These are phyloP conservation scores for Chaetomiaceae sp. DNA, from an alignment of 2,329 filamentous ascomycete genomes.

Conservation along the genomic window DNA sequence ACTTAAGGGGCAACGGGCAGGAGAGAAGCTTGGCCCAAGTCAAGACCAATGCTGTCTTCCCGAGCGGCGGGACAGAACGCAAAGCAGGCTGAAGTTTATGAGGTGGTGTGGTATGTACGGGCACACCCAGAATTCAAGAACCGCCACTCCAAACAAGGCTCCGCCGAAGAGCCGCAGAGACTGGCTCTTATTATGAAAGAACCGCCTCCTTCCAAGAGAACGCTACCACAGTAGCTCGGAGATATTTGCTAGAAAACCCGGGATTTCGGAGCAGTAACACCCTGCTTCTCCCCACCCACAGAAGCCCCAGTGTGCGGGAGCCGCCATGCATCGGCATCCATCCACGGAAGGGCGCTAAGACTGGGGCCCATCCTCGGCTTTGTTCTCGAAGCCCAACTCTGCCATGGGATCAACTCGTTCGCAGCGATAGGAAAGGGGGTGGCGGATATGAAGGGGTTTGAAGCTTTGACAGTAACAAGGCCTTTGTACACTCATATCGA, in stretches of 20 bases:
- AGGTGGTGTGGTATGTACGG: too few species aligned
- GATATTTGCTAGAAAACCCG: slow-evolving; percentile 3
- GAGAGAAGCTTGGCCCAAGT: too few species aligned
- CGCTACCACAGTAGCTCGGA: slow-evolving; percentile 1
- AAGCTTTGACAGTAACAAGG: too few species aligned
- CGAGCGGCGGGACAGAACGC: too few species aligned
- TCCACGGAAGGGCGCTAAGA: not conserved
- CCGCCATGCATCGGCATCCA: slow-evolving; percentile 6
- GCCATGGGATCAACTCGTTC: not conserved
- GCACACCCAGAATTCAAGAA: too few species aligned
- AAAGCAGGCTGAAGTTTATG: too few species aligned
- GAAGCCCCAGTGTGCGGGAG: slow-evolving; percentile 3
- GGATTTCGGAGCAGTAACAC: slow-evolving; percentile 2
- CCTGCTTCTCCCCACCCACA: slow-evolving; percentile 7
- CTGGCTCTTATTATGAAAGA: not conserved
- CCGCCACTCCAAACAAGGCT: not conserved
- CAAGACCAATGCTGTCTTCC: too few species aligned
- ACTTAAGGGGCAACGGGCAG: too few species aligned
- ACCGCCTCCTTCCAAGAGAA: not conserved
- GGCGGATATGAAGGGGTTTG: too few species aligned
- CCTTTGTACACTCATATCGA: too few species aligned
- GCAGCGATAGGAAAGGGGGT: too few species aligned
- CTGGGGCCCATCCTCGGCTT: slow-evolving; percentile 4
- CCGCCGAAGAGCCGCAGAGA: not conserved
- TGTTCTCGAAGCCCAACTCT: slow-evolving; percentile 4